Conservation (phyloP, 768 basidiomycete species). For the Multifurca ochricompacta region DNA sequence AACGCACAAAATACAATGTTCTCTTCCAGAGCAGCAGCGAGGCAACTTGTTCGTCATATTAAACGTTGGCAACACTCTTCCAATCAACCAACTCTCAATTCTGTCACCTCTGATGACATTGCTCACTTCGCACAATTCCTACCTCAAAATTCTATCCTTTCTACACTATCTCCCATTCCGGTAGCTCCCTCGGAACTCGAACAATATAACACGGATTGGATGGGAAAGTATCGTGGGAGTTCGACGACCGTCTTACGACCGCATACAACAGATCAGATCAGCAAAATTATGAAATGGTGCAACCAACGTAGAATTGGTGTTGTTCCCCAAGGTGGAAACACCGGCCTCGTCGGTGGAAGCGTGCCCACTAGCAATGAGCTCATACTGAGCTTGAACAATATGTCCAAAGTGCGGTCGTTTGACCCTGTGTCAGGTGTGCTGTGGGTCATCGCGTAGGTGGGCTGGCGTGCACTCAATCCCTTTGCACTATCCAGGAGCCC, state of each 20-base stretch:
- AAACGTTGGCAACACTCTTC: slow-evolving; percentile 23
- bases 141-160: slow-evolving; percentile 53
- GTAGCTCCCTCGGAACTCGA: slow-evolving; percentile 56
- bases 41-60: background rate
- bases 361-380: slow-evolving; percentile 85
- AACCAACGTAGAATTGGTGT: slow-evolving; percentile 74
- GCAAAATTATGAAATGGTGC: slow-evolving; percentile 82
- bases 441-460: slow-evolving; percentile 5
- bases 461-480: background rate
- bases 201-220: slow-evolving; percentile 88
- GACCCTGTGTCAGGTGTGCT: slow-evolving; percentile 71
- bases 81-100: slow-evolving; percentile 22
- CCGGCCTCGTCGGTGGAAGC: slow-evolving; percentile 93
- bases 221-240: slow-evolving; percentile 86
- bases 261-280: slow-evolving; percentile 80
- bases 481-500: slow-evolving; percentile 47
- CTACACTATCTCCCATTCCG: slow-evolving; percentile 49
- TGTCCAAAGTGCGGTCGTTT: slow-evolving; percentile 76
- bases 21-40: slow-evolving; percentile 1
- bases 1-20: slow-evolving; percentile 3
- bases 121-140: slow-evolving; percentile 62
- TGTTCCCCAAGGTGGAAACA: slow-evolving; percentile 98
- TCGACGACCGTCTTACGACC: slow-evolving; percentile 86
- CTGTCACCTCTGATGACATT: slow-evolving; percentile 52
- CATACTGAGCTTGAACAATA: slow-evolving; percentile 73